A percentile compares a stretch with the other conserved stretches of the same genome.
Evolutionary conservation across 345 rosid genomes (phyloP).

Genomic region (Citrus sp.): DNA sequence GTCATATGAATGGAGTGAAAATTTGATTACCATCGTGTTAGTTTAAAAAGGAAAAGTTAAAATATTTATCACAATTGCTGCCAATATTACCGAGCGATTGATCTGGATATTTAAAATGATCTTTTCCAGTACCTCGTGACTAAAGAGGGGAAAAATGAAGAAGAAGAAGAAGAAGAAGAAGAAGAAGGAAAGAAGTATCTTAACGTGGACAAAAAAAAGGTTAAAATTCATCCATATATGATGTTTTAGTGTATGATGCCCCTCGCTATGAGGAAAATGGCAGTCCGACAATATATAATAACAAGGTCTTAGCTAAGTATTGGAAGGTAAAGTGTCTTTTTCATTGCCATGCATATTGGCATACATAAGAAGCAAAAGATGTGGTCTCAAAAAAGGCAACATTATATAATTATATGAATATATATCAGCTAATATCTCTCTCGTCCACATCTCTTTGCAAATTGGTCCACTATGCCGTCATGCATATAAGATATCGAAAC

Average conservation of each 20-base stretch:
- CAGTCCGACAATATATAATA: not conserved
- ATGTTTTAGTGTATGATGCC: not conserved
- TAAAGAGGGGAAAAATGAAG: no score
- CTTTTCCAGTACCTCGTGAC: not conserved
- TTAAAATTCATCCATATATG: not conserved
- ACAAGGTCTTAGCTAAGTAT: not conserved
- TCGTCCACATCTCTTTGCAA: conserved; percentile 24
- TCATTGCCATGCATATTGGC: conserved; percentile 12
- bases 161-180: not conserved
- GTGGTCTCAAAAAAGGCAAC: conserved; percentile 43
- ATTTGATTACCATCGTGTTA: no score
- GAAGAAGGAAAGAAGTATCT: not conserved
- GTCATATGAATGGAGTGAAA: no score
- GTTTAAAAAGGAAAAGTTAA: no score
- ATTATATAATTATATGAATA: not conserved
- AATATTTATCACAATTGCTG: no score
- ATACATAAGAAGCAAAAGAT: conserved; percentile 24
- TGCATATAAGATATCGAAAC: conserved; percentile 7
- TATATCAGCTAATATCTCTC: not conserved
- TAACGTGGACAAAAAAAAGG: not conserved
- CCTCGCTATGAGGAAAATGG: not conserved
- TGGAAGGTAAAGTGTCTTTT: conserved; percentile 25
- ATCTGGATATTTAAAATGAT: not conserved
- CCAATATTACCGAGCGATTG: no score
- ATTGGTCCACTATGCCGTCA: conserved; percentile 32